Conservation (phyloP, 2,329 filamentous ascomycete species). For the Tolypocladium inflatum region DNA sequence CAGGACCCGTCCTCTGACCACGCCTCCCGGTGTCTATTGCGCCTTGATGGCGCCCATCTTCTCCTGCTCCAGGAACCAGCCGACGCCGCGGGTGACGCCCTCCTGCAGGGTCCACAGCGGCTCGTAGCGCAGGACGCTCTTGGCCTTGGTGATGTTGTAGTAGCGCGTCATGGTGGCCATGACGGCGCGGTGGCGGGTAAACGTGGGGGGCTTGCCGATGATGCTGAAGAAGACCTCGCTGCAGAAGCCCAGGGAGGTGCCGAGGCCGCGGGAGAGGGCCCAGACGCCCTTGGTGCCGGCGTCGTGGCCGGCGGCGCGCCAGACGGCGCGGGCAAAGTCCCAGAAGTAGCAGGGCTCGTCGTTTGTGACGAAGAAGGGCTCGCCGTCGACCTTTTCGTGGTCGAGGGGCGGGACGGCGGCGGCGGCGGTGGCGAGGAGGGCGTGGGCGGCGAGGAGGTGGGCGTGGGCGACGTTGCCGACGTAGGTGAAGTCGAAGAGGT, state of each 20-base stretch:
- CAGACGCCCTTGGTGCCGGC: constrained; percentile 45
- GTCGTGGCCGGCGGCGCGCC: constrained; percentile 49
- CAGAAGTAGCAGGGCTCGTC: constrained; percentile 84
- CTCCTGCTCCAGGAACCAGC: constrained; percentile 45
- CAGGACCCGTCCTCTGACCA: not conserved
- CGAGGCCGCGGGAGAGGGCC: constrained; percentile 41
- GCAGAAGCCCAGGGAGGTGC: constrained; percentile 39
- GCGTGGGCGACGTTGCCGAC: constrained; percentile 60
- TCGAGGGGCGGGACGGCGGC: constrained; percentile 56
- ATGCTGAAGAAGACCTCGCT: constrained; percentile 43
- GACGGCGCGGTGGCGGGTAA: constrained; percentile 50
- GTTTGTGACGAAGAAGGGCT: constrained; percentile 87
- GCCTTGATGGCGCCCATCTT: constrained; percentile 19
- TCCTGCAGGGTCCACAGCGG: constrained; percentile 59
- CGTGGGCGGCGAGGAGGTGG: constrained; percentile 70
- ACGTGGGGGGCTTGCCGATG: constrained; percentile 43
- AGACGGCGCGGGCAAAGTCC: constrained; percentile 75
- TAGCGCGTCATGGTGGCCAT: constrained; percentile 70
- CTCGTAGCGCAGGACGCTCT: constrained; percentile 56
- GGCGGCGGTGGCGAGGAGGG: constrained; percentile 53
- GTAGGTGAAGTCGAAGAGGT: constrained; percentile 57
- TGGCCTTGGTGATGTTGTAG: constrained; percentile 70
- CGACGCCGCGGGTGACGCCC: constrained; percentile 45
- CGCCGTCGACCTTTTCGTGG: constrained; percentile 68
- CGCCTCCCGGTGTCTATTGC: not conserved